Conservation (phyloP, 1,284 basidiomycete species). For the Bjerkandera adusta region DNA sequence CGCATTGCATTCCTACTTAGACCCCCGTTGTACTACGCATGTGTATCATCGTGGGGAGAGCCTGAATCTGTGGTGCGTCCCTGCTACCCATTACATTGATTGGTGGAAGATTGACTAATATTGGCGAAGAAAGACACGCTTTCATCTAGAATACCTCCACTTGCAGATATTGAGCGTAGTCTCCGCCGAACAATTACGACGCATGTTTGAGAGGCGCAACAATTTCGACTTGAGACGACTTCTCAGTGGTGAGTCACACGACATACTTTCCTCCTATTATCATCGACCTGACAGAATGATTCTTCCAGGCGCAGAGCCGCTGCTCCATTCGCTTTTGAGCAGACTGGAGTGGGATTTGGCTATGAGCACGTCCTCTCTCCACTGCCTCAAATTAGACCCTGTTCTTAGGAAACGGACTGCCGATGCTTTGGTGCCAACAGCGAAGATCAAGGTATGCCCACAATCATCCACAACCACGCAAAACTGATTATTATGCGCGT, state of each 20-base stretch:
- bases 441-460: conserved; percentile 73
- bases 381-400: conserved; percentile 77
- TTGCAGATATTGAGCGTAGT: conserved; percentile 91
- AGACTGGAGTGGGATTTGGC: conserved; percentile 78
- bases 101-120: conserved; percentile 24
- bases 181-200: conserved; percentile 78
- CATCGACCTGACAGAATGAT: conserved; percentile 1
- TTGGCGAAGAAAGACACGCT: conserved; percentile 77
- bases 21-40: conserved; percentile 88
- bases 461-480: not conserved
- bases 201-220: conserved; percentile 84
- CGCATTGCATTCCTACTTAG: conserved; percentile 86
- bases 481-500: conserved; percentile 1
- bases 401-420: conserved; percentile 68
- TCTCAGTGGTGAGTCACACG: conserved; percentile 61
- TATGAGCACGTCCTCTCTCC: conserved; percentile 78
- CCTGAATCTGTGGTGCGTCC: conserved; percentile 87
- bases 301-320: conserved; percentile 73
- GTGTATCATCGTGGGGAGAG: conserved; percentile 89
- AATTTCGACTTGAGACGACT: conserved; percentile 91
- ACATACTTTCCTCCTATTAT: not conserved
- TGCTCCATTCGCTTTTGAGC: conserved; percentile 69
- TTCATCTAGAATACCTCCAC: conserved; percentile 93
- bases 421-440: conserved; percentile 72
- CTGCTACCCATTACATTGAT: not conserved